Evolutionary conservation across 164 flowering plant species (phyloP), one percentile per base, ranked within the genome.

Genomic region (Houttuynia cordata): DNA sequence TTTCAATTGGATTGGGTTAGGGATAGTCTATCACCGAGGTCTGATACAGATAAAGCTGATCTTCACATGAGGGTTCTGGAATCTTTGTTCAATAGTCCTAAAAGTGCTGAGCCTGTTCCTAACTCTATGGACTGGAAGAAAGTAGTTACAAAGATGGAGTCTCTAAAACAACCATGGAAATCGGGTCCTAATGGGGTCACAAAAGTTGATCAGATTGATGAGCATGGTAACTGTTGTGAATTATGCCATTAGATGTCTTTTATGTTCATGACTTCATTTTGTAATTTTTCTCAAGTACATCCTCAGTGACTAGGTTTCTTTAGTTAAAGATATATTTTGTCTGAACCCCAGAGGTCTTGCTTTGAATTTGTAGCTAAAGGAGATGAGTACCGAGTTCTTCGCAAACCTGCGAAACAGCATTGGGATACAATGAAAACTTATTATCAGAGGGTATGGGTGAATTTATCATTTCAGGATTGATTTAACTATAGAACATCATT

Each of bases 111-210:
- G 70, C 79, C 67, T 52, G 83, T 82, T 58, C 87, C 87, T 37
- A 66, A 55, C 61, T 72, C 77, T 52, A 89, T 87, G 98, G 78
- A 84, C 67, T 92, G 96, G 96, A 87, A 78, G 71, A 78, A 78
- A 65, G 81, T 85, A 17, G 93, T 72, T 21, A 83, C 76, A 74
- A 83, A 87, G 73, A 67, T 89, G 79, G 80, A 84, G 65, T 73
- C 82, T 22, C 70, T 84, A 64, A 90, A 86, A 62, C 83, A 82
- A 52, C 64, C 65, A 57, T 40, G 69, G 58, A 69, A 74, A 64
- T 53, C 64, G 50, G 61, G 24, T 53, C 62, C 79, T 47, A 56
- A 74, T 59, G 63, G 62, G 41, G 42, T 41, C 62, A 24, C 62
- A 45, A 17, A 47, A 58, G 60, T 30, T 34, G n/a, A 8, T 49